Evolutionary conservation across 495 filamentous ascomycete species (phyloP).

Genomic region (Tuber microsphaerosporum): DNA sequence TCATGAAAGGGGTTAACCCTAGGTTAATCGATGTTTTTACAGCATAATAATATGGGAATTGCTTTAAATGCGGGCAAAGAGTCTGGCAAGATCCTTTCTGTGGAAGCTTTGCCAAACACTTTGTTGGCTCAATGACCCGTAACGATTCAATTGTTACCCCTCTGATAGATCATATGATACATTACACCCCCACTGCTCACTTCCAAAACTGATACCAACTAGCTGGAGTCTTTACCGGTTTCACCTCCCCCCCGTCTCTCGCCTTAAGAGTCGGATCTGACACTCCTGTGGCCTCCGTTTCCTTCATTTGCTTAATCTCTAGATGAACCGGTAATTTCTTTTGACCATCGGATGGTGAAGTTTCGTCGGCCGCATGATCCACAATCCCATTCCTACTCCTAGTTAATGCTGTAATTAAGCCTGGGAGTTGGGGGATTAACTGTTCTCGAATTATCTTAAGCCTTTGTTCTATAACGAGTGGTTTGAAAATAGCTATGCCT

Average conservation of each 20-base stretch:
- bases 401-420: neutral
- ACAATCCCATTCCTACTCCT: neutral
- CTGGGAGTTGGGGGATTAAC: neutral
- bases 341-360: neutral
- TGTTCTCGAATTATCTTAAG: slow-evolving; percentile 21
- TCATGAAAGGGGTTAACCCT: neutral
- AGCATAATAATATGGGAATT: neutral
- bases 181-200: neutral
- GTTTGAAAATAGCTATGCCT: slow-evolving; percentile 34
- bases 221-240: neutral
- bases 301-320: neutral
- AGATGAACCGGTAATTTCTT: neutral
- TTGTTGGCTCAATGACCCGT: neutral
- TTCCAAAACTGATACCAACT: neutral
- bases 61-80: neutral
- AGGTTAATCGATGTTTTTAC: neutral
- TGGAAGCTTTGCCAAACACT: neutral
- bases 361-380: neutral
- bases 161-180: neutral
- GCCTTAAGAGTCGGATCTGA: neutral
- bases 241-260: neutral
- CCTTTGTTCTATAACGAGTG: slow-evolving; percentile 28
- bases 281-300: neutral
- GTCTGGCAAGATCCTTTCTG: neutral
- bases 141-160: neutral